Evolutionary conservation across 305 asterid genomes (phyloP), one percentile per base, ranked within the genome.

Genomic region (Andrographis paniculata): DNA sequence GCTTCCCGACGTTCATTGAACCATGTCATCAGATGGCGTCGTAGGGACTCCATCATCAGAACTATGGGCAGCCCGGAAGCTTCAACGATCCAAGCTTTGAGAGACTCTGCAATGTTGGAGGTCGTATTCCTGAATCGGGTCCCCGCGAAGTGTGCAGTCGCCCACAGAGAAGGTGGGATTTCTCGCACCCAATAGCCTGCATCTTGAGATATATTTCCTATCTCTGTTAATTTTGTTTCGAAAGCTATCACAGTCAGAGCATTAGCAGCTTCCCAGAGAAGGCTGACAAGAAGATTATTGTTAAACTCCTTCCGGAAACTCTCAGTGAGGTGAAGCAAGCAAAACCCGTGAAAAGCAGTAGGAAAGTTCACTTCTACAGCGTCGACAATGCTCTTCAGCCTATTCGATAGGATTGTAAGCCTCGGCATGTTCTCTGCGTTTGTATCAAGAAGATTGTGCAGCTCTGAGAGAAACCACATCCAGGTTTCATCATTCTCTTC

Each of bases 391-490:
- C 96, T 79, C 42, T 80, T 81, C 53, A 77, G 94, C 69, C 99
- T 75, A 45, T 91, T 96, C 0, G 99, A 86, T 53, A 91, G 58
- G 52, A 91, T 86, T 6, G 96, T 87, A 53, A 91, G 94, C 74
- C 87, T 79, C 1, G 99, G 96, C 99, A 91, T 86, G 70, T 83
- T 91, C 61, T 87, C 96, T 14, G 95, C 76, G 49, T 91, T 91
- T 59, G 77, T 64, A 75, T 87, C 99, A 19, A 91, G 94, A 70
- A 87, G 76, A 52, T 59, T 77, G 58, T 69, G 96, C 57, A 91
- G 95, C 77, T 91, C 99, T 3, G 95, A 86, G 42, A 91, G 87
- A 64, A 87, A 91, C 99, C 99, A 91, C 99, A 83, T 86, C 99
- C 99, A 91, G 48, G 81, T 91, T 9, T 77, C 95, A 36, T 87